A percentile compares a stretch with the other conserved stretches of the same genome.
Evolutionary conservation across 371 early-diverging fungal species (phyloP).

Genomic region (Mortierella sp.): DNA sequence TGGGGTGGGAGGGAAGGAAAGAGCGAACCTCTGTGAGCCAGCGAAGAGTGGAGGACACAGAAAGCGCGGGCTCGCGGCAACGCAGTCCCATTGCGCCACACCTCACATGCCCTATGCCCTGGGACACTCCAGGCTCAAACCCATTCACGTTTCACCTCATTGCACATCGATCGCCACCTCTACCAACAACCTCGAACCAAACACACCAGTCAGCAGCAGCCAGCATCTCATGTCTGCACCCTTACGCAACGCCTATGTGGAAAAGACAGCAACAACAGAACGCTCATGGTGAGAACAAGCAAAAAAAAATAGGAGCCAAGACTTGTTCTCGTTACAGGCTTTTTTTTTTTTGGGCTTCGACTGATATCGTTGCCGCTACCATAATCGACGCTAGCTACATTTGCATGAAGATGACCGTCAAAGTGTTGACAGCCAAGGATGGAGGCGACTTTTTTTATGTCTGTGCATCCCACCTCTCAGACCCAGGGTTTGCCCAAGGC

Average conservation of each 20-base stretch:
- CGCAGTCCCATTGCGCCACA: too few species aligned
- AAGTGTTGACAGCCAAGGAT: conserved; percentile 65
- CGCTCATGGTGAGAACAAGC: conserved; percentile 58
- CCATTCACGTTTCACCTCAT: too few species aligned
- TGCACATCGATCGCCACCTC: too few species aligned
- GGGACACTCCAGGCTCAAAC: too few species aligned
- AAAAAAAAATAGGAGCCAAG: background rate
- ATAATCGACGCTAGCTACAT: conserved; percentile 51
- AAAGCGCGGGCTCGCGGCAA: too few species aligned
- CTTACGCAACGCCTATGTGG: conserved; percentile 65
- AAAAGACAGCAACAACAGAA: conserved; percentile 62
- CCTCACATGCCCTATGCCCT: too few species aligned
- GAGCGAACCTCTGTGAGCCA: too few species aligned
- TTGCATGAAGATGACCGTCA: conserved; percentile 65
- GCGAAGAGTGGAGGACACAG: too few species aligned
- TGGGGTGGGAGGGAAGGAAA: too few species aligned
- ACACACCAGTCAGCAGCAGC: background rate
- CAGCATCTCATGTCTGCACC: background rate
- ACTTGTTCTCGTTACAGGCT: too few species aligned
- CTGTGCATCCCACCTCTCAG: conserved; percentile 52
- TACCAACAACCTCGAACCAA: too few species aligned
- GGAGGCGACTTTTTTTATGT: conserved; percentile 69
- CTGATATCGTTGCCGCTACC: background rate
- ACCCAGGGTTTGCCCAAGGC: conserved; percentile 50
- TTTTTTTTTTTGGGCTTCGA: background rate